Evolutionary conservation across 2,329 filamentous ascomycete species (phyloP).

Genomic region (Dryadomyces sulphureus): DNA sequence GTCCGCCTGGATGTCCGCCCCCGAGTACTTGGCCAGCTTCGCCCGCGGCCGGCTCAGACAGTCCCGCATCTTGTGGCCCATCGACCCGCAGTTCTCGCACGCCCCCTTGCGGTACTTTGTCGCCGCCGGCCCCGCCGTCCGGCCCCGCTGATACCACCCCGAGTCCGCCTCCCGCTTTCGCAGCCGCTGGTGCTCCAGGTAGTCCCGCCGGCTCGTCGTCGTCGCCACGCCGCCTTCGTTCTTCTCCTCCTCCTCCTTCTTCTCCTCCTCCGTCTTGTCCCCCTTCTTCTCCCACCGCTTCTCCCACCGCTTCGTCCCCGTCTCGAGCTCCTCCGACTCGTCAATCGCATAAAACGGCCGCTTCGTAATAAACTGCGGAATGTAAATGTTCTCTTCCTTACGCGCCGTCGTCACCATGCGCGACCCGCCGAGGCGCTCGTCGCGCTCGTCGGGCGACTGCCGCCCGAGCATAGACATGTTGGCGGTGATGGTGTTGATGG

Average conservation of each 20-base stretch:
- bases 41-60: conserved; percentile 82
- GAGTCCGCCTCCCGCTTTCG: conserved; percentile 61
- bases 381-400: conserved; percentile 96
- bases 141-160: conserved; percentile 87
- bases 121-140: conserved; percentile 69
- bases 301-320: conserved; percentile 15
- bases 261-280: conserved; percentile 33
- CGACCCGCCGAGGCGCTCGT: conserved; percentile 11
- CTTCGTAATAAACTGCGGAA: conserved; percentile 94
- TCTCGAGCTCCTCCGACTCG: conserved; percentile 28
- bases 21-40: conserved; percentile 81
- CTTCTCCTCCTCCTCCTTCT: conserved; percentile 2
- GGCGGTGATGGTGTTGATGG: background rate
- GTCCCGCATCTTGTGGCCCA: conserved; percentile 92
- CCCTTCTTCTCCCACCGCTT: background rate
- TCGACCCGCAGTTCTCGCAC: conserved; percentile 94
- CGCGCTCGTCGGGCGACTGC: conserved; percentile 12
- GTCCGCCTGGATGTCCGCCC: conserved; percentile 85
- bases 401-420: conserved; percentile 7
- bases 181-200: conserved; percentile 90
- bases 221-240: background rate
- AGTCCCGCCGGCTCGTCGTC: conserved; percentile 33
- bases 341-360: conserved; percentile 88
- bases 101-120: conserved; percentile 97
- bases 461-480: conserved; percentile 12